Evolutionary conservation across 2,329 filamentous ascomycete species (phyloP), one percentile per base, ranked within the genome.

Genomic region (Epichloe scottii): DNA sequence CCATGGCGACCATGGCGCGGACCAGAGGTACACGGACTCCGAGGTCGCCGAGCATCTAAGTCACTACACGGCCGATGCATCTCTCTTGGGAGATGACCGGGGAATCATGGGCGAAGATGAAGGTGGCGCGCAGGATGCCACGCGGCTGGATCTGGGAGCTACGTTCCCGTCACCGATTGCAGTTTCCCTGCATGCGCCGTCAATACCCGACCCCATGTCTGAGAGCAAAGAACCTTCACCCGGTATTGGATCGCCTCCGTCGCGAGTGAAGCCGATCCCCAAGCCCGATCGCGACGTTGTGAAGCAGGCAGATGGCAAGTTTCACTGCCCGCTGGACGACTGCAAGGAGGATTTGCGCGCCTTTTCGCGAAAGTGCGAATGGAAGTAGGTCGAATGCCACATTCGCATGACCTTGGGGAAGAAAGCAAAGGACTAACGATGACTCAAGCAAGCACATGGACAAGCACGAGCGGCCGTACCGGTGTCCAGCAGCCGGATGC

Each of bases 391-490:
- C 17, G 26, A 30, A 30, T 30, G 14, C 2, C 7, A 6, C 37
- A 19, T 37, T 38, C 7, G 41, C 8, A 14, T 37, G 21, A 15
- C 21, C 5, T 6, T 23, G 37, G 6, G 37, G 5, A 15, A 14
- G 7, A 34, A 3, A 23, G 12, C 17, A 21, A 21, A 60, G 67
- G 57, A 67, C 55, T 33, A 30, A 10, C 50, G 3, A 14, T 30
- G 17, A 6, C 57, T 6, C 11, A 49, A 95, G 89, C 64, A 96
- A 97, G 71, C 91, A 97, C 66, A 96, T 96, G 90, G 91, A 97
- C 70, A 95, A 95, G 66, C 91, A 97, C 65, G 89, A 95, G 59
- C 79, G 91, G 12, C 91, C 91, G 1, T 97, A 96, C 64, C 87
- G 89, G 61, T 97, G 91, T 67, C 76, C 73, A 21, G 82, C 85